These are phyloP conservation scores for Albophoma yamanashiensis DNA, from an alignment of 2,329 filamentous ascomycete genomes.

Conservation along the genomic window DNA sequence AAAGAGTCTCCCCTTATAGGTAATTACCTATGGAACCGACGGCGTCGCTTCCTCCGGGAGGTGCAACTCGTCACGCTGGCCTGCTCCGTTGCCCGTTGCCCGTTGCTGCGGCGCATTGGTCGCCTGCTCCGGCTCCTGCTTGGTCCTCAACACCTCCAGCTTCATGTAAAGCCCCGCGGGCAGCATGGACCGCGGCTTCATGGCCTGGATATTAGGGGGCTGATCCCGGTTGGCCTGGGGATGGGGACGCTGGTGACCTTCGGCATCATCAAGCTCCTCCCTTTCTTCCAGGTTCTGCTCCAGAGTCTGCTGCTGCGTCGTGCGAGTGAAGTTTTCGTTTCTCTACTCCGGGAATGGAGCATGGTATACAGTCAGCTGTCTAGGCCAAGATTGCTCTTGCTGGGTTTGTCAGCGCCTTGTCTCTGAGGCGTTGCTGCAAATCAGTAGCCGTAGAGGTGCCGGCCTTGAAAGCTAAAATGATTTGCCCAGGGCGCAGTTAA, in stretches of 20 bases:
- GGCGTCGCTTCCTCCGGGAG: background rate
- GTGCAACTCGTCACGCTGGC: background rate
- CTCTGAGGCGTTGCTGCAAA: background rate
- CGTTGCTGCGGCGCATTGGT: background rate
- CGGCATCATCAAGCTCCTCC: background rate
- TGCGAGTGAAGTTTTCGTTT: no score
- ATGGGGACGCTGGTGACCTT: background rate
- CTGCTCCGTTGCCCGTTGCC: background rate
- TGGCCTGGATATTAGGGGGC: constrained; percentile 2
- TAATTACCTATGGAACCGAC: background rate
- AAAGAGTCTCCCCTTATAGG: background rate
- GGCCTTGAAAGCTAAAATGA: no score
- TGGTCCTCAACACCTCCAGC: constrained; percentile 8
- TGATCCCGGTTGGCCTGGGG: background rate
- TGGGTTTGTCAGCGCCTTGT: no score
- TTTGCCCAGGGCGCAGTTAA: background rate
- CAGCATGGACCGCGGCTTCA: constrained; percentile 6
- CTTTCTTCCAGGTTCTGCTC: no score
- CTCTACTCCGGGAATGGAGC: no score
- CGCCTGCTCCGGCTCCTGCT: constrained; percentile 3
- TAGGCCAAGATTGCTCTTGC: background rate
- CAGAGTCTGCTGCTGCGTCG: no score
- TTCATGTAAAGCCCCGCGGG: constrained; percentile 13
- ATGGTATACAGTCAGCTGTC: no score
- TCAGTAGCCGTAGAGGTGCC: background rate